Evolutionary conservation across 306 rosid species (phyloP).

Genomic region (Bauhinia variegata): DNA sequence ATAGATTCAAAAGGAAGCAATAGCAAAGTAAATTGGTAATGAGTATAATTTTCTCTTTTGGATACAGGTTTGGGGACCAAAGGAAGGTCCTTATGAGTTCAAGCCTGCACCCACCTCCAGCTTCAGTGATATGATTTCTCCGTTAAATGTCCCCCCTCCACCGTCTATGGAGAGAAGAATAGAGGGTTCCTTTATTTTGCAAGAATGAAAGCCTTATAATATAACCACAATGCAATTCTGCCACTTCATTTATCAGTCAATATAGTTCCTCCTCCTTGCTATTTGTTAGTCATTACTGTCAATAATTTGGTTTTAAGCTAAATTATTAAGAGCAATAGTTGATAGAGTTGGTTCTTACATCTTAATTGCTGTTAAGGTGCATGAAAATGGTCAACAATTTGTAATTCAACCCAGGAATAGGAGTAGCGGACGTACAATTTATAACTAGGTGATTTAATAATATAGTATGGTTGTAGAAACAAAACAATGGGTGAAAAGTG

Average conservation of each 20-base stretch:
- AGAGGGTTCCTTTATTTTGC: constrained; percentile 85
- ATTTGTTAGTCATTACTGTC: constrained; percentile 15
- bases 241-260: constrained; percentile 19
- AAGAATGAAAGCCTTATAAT: constrained; percentile 51
- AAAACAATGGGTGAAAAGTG: constrained; percentile 5
- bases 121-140: constrained; percentile 61
- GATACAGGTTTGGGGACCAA: constrained; percentile 91
- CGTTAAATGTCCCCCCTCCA: constrained; percentile 65
- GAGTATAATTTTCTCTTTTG: constrained; percentile 24
- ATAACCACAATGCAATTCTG: constrained; percentile 36
- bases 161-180: constrained; percentile 74
- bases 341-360: constrained; percentile 17
- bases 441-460: too few relatives aligned
- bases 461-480: constrained; percentile 29
- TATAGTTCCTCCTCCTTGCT: constrained; percentile 20
- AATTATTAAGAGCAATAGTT: constrained; percentile 25
- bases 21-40: background rate
- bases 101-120: constrained; percentile 74
- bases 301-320: constrained; percentile 30
- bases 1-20: constrained; percentile 7
- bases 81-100: constrained; percentile 86
- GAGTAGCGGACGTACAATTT: background rate
- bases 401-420: background rate
- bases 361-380: background rate
- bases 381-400: too few relatives aligned